Conservation (phyloP, 345 rosid species). For the Eucalyptus microcorys region DNA sequence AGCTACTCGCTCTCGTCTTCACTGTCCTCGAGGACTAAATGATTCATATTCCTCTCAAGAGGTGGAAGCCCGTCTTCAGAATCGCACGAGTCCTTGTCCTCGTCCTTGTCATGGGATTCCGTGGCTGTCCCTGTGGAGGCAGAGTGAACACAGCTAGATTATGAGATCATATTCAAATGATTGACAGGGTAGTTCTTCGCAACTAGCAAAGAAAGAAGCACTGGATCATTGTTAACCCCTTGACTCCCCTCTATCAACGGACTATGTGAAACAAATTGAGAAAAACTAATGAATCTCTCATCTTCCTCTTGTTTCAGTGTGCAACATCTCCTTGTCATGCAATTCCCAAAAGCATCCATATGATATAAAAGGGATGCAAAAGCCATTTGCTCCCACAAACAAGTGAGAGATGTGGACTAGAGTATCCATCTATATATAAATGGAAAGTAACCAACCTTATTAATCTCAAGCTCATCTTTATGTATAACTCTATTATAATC, state of each 20-base stretch:
- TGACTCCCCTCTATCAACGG: neutral
- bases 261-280: neutral
- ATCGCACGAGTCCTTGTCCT: constrained; percentile 28
- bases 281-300: neutral
- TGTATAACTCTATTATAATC: neutral
- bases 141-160: neutral
- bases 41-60: constrained; percentile 77
- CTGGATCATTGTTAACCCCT: neutral
- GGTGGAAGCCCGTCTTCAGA: constrained; percentile 85
- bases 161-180: neutral
- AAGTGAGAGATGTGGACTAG: neutral
- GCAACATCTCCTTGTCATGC: neutral
- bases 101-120: neutral
- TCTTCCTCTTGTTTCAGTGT: neutral
- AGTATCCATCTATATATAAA: neutral
- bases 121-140: neutral
- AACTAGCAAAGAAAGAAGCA: neutral
- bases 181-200: neutral
- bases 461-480: neutral
- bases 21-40: constrained; percentile 38
- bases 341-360: neutral
- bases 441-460: neutral
- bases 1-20: constrained; percentile 44
- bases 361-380: neutral
- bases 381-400: neutral